Percentiles rank a stretch among this genome's conserved stretches.
Evolutionary conservation across 2,329 filamentous ascomycete species (phyloP).

Genomic region (Escovopsis sp.): DNA sequence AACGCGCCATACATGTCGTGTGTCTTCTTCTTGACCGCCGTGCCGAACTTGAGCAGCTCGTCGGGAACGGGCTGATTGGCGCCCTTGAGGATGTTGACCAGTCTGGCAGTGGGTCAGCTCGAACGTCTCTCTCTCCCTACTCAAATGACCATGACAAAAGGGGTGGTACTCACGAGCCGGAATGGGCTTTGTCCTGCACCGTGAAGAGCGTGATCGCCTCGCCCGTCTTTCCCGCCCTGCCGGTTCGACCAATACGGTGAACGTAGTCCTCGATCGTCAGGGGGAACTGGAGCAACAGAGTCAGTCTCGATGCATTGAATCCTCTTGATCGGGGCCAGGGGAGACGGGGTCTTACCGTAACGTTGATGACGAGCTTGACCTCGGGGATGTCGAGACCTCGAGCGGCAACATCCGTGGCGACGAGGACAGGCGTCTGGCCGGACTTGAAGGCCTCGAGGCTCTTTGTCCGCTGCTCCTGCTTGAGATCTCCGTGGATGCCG

Average conservation of each 20-base stretch:
- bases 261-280: constrained; percentile 95
- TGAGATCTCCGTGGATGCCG: constrained; percentile 87
- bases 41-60: constrained; percentile 85
- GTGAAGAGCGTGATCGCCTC: constrained; percentile 90
- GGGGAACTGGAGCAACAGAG: constrained; percentile 46
- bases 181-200: constrained; percentile 82
- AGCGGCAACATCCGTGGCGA: constrained; percentile 92
- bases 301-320: constrained; percentile 6
- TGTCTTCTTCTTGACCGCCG: constrained; percentile 97
- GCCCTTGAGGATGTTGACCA: constrained; percentile 91
- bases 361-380: constrained; percentile 88
- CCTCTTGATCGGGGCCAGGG: not conserved
- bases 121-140: not conserved
- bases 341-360: constrained; percentile 39
- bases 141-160: not conserved
- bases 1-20: constrained; percentile 93
- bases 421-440: constrained; percentile 66
- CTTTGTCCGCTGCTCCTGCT: constrained; percentile 73
- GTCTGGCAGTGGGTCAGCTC: constrained; percentile 27
- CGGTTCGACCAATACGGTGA: constrained; percentile 89
- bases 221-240: constrained; percentile 79
- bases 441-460: constrained; percentile 86
- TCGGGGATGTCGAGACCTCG: constrained; percentile 88
- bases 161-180: constrained; percentile 56
- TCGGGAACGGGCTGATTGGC: constrained; percentile 86